These are phyloP conservation scores for Ramichloridium luteum DNA, from an alignment of 2,329 filamentous ascomycete genomes.

Conservation along the genomic window DNA sequence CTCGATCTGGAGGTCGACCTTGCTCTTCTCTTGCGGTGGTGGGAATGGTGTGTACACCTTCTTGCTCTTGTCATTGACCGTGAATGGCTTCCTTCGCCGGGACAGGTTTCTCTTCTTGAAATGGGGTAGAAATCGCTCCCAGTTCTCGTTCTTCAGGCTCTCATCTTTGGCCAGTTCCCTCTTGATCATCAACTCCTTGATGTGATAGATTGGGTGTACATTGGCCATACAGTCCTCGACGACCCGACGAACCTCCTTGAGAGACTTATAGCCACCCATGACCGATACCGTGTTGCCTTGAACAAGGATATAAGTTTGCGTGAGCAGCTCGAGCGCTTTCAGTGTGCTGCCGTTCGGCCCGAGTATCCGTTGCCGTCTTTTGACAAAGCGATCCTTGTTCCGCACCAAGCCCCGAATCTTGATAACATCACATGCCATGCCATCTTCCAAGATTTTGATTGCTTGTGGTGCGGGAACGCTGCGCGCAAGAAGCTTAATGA, in stretches of 20 bases:
- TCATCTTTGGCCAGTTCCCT: constrained; percentile 83
- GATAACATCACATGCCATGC: constrained; percentile 84
- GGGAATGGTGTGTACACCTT: constrained; percentile 97
- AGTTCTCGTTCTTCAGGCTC: constrained; percentile 73
- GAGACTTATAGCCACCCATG: constrained; percentile 84
- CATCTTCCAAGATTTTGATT: constrained; percentile 87
- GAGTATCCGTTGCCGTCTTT: constrained; percentile 82
- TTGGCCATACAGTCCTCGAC: constrained; percentile 96
- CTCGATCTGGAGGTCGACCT: constrained; percentile 96
- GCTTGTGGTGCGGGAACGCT: constrained; percentile 89
- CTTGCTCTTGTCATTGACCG: constrained; percentile 84
- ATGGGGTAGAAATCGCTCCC: constrained; percentile 92
- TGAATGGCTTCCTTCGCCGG: constrained; percentile 69
- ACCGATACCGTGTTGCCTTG: constrained; percentile 90
- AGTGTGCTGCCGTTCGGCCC: constrained; percentile 85
- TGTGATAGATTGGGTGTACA: constrained; percentile 78
- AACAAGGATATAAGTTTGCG: constrained; percentile 82
- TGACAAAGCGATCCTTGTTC: constrained; percentile 92
- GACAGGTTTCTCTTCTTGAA: constrained; percentile 90
- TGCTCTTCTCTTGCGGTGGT: constrained; percentile 94
- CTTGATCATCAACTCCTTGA: constrained; percentile 94
- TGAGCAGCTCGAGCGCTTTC: constrained; percentile 87
- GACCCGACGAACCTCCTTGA: constrained; percentile 83
- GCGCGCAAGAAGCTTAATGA: constrained; percentile 84
- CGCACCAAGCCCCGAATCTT: constrained; percentile 84